Percentiles rank a stretch among this genome's conserved stretches.
Conservation (phyloP, 495 filamentous ascomycete species). For the Neurospora tetrasperma region DNA sequence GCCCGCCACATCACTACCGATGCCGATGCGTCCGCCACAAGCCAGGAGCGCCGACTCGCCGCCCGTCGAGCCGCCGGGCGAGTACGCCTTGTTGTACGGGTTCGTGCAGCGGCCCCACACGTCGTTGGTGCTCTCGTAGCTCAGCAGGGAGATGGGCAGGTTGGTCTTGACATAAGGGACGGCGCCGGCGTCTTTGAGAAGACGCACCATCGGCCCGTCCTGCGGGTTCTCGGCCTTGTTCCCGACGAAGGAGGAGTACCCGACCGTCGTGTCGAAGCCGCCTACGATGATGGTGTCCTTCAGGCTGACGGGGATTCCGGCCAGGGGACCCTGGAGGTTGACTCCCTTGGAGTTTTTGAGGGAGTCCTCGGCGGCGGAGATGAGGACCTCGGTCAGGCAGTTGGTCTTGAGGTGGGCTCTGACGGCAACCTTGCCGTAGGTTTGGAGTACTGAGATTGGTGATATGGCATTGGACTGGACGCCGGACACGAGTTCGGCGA, state of each 20-base stretch:
- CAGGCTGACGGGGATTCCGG: slow-evolving; percentile 79
- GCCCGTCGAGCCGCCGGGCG: slow-evolving; percentile 84
- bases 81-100: slow-evolving; percentile 74
- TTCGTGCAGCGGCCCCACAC: slow-evolving; percentile 78
- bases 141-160: slow-evolving; percentile 80
- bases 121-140: slow-evolving; percentile 87
- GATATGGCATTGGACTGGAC: slow-evolving; percentile 58
- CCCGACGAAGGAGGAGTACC: slow-evolving; percentile 63
- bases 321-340: slow-evolving; percentile 73
- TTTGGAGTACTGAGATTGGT: slow-evolving; percentile 64
- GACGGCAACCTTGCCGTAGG: slow-evolving; percentile 85
- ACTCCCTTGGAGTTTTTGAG: slow-evolving; percentile 38
- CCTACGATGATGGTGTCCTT: slow-evolving; percentile 82
- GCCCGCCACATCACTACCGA: slow-evolving; percentile 91
- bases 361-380: slow-evolving; percentile 75
- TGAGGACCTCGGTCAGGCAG: slow-evolving; percentile 82
- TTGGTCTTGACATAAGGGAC: slow-evolving; percentile 95
- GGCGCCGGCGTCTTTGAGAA: slow-evolving; percentile 91
- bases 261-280: slow-evolving; percentile 81
- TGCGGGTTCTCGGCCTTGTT: slow-evolving; percentile 40
- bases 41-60: slow-evolving; percentile 83
- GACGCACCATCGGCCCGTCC: slow-evolving; percentile 64
- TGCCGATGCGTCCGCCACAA: slow-evolving; percentile 80
- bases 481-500: slow-evolving; percentile 65
- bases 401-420: slow-evolving; percentile 82